phyloP scores from a whole-genome alignment of 2,329 filamentous ascomycete genomes.

The Pseudogymnoascus sp. region DNA sequence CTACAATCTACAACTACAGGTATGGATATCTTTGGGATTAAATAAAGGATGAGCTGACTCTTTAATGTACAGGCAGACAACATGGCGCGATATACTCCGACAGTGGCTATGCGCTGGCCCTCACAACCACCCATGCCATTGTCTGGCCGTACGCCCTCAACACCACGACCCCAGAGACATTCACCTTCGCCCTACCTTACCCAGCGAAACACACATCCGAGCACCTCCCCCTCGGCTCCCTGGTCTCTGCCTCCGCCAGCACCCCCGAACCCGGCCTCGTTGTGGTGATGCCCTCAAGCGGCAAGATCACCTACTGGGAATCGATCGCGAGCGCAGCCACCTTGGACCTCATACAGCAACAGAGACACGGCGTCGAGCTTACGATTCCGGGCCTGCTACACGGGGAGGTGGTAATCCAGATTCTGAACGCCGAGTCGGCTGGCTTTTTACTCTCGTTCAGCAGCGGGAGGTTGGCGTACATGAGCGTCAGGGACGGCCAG shows the following conservation, averaged over 20 bases:
- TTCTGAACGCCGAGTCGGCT: slow-evolving; percentile 74
- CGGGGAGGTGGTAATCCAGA: slow-evolving; percentile 66
- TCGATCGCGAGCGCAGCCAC: slow-evolving; percentile 84
- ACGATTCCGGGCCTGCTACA: slow-evolving; percentile 65
- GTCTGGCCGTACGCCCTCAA: slow-evolving; percentile 82
- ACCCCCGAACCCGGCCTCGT: slow-evolving; percentile 79
- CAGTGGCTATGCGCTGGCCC: slow-evolving; percentile 66
- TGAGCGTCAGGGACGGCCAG: slow-evolving; percentile 78
- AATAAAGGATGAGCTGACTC: not conserved
- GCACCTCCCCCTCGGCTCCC: slow-evolving; percentile 69
- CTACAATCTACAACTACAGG: slow-evolving; percentile 58
- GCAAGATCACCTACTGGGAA: slow-evolving; percentile 91
- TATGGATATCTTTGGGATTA: slow-evolving; percentile 34
- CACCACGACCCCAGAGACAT: slow-evolving; percentile 63
- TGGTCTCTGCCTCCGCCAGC: slow-evolving; percentile 71
- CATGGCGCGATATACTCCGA: slow-evolving; percentile 58
- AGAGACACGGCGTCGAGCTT: slow-evolving; percentile 71
- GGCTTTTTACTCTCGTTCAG: slow-evolving; percentile 82
- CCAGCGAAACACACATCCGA: slow-evolving; percentile 58
- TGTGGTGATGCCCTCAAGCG: slow-evolving; percentile 72
- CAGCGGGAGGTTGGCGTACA: slow-evolving; percentile 75
- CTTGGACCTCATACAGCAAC: slow-evolving; percentile 73
- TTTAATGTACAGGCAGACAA: slow-evolving; percentile 45
- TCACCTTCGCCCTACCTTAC: slow-evolving; percentile 71
- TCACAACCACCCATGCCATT: slow-evolving; percentile 75